Evolutionary conservation across 108 stramenopile genomes (phyloP).

Genomic region (Thalassiosira profunda): DNA sequence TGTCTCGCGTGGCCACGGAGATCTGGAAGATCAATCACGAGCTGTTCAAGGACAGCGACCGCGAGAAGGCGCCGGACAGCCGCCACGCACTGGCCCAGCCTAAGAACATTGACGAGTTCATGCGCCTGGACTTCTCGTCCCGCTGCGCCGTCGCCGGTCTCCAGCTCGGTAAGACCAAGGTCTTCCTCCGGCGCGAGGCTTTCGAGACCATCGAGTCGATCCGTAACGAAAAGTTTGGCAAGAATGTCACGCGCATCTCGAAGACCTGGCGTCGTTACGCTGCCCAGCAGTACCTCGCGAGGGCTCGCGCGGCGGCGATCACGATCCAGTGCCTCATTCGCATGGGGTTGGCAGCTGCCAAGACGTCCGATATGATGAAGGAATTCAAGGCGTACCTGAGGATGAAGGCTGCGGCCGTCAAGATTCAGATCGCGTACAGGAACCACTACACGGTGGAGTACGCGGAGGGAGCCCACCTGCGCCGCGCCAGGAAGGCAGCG

Average conservation of each 20-base stretch:
- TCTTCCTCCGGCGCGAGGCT: constrained; percentile 73
- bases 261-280: constrained; percentile 41
- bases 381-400: constrained; percentile 21
- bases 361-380: constrained; percentile 34
- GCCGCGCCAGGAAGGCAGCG: constrained; percentile 29
- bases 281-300: constrained; percentile 9
- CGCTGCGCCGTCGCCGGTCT: constrained; percentile 62
- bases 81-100: constrained; percentile 41
- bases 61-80: constrained; percentile 8
- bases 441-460: constrained; percentile 19
- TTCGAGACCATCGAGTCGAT: constrained; percentile 66
- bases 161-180: constrained; percentile 78
- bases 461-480: constrained; percentile 38
- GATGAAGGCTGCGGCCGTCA: constrained; percentile 37
- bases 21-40: constrained; percentile 30
- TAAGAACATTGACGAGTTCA: constrained; percentile 40
- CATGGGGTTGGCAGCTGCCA: constrained; percentile 20
- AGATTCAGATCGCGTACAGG: constrained; percentile 39
- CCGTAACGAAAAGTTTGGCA: constrained; percentile 50
- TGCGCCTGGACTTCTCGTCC: constrained; percentile 47
- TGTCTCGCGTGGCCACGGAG: constrained; percentile 48
- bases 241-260: constrained; percentile 39
- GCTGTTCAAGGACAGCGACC: neutral
- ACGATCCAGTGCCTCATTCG: constrained; percentile 39
- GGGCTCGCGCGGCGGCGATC: constrained; percentile 13